Conservation (phyloP, 2,329 filamentous ascomycete species). For the Dothideomycetidae sp. region DNA sequence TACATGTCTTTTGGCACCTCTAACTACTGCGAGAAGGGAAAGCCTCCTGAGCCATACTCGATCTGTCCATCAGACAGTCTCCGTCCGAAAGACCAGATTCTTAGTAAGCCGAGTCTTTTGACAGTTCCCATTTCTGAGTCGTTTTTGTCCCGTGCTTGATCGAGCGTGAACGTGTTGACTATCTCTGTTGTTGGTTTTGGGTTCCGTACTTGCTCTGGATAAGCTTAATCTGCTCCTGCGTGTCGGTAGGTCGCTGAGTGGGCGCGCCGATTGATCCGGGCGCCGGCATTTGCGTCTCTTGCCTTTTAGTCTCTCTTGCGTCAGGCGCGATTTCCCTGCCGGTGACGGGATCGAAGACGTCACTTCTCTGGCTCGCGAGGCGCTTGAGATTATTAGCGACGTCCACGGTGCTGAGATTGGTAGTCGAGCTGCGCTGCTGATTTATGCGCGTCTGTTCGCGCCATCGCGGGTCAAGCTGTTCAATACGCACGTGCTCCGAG, state of each 20-base stretch:
- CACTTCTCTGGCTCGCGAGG: constrained; percentile 74
- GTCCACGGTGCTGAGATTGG: constrained; percentile 72
- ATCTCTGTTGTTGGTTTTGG: background rate
- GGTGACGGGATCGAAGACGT: constrained; percentile 66
- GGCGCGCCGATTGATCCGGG: constrained; percentile 41
- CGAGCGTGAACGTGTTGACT: too few relatives aligned
- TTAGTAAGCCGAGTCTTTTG: too few relatives aligned
- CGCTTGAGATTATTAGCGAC: constrained; percentile 91
- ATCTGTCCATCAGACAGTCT: too few relatives aligned
- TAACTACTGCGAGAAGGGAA: too few relatives aligned
- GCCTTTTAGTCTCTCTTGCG: constrained; percentile 65
- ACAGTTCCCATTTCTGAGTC: too few relatives aligned
- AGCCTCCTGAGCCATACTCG: too few relatives aligned
- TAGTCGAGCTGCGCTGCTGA: constrained; percentile 69
- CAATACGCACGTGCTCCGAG: constrained; percentile 86
- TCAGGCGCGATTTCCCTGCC: constrained; percentile 54
- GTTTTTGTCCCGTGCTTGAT: too few relatives aligned
- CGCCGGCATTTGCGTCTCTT: constrained; percentile 40
- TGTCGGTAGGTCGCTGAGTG: constrained; percentile 42
- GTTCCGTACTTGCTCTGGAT: constrained; percentile 9
- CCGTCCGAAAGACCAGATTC: too few relatives aligned
- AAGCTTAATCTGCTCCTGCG: constrained; percentile 22
- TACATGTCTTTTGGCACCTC: too few relatives aligned
- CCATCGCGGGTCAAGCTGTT: constrained; percentile 86
- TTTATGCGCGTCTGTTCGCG: constrained; percentile 89